These are phyloP conservation scores for Neurospora sp. DNA, from an alignment of 495 filamentous ascomycete genomes.

Conservation along the genomic window DNA sequence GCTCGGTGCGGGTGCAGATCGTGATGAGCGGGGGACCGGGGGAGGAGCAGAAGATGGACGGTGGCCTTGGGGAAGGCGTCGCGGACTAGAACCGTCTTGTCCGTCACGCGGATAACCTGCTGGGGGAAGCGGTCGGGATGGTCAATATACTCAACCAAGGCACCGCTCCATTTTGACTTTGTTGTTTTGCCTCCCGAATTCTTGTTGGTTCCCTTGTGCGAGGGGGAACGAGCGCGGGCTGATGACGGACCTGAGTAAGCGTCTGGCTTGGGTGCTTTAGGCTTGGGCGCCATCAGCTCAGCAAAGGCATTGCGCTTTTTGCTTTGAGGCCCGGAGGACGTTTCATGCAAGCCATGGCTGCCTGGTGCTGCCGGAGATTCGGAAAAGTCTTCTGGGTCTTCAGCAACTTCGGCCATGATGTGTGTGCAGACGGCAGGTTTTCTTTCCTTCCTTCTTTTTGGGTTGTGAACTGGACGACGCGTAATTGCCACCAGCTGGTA, in stretches of 20 bases:
- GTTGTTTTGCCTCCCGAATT: constrained; percentile 18
- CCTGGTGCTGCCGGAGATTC: constrained; percentile 9
- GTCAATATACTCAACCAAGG: constrained; percentile 61
- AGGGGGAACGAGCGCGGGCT: constrained; percentile 2
- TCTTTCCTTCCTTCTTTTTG: background rate
- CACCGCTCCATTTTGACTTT: constrained; percentile 43
- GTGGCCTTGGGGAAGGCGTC: constrained; percentile 80
- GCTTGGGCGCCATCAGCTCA: constrained; percentile 57
- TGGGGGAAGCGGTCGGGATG: constrained; percentile 53
- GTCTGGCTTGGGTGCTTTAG: constrained; percentile 27
- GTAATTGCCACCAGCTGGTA: background rate
- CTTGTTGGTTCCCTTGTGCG: constrained; percentile 8
- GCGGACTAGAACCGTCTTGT: constrained; percentile 67
- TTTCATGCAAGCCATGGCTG: background rate
- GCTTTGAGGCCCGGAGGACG: background rate
- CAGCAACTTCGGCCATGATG: constrained; percentile 12
- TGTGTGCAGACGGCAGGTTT: background rate
- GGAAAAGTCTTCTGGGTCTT: constrained; percentile 7
- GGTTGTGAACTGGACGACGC: background rate
- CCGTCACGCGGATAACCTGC: constrained; percentile 58
- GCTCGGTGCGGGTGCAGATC: constrained; percentile 68
- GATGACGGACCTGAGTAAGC: background rate
- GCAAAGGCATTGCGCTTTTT: constrained; percentile 34
- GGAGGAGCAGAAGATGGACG: constrained; percentile 78
- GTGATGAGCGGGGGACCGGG: constrained; percentile 53